Percentiles rank a stretch among this genome's conserved stretches.
These are phyloP conservation scores for Xylaria sp. DNA, from an alignment of 2,329 filamentous ascomycete genomes.

Conservation along the genomic window DNA sequence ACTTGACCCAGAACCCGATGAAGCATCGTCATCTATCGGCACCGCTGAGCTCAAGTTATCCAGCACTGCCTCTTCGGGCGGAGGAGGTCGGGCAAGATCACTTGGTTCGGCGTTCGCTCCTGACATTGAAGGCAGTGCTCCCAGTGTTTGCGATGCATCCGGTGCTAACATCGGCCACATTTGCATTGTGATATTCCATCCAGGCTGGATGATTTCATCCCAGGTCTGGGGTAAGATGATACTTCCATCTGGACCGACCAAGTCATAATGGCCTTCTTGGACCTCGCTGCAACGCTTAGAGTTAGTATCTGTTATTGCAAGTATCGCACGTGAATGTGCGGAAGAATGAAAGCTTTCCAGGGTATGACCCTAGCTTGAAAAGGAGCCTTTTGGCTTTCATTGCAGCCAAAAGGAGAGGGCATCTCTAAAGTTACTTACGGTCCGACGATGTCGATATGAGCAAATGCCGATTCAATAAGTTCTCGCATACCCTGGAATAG, in stretches of 20 bases:
- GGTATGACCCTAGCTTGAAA: neutral
- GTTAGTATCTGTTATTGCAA: neutral
- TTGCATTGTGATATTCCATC: conserved; percentile 75
- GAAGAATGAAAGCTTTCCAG: neutral
- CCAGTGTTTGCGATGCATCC: neutral
- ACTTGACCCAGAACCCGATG: conserved; percentile 7
- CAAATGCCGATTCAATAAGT: conserved; percentile 81
- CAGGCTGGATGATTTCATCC: conserved; percentile 81
- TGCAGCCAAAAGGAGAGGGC: no score
- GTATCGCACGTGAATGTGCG: neutral
- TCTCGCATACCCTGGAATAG: conserved; percentile 79
- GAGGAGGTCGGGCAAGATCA: neutral
- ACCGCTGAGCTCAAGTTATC: neutral
- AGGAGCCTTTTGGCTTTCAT: neutral
- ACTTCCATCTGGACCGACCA: conserved; percentile 79
- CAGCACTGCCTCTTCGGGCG: neutral
- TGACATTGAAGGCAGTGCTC: neutral
- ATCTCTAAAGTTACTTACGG: conserved; percentile 50
- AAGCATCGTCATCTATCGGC: neutral
- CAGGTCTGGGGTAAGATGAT: conserved; percentile 82
- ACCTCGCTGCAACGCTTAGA: conserved; percentile 62
- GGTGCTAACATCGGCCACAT: conserved; percentile 61
- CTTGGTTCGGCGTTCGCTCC: neutral
- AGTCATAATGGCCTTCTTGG: conserved; percentile 78
- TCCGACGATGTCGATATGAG: conserved; percentile 79